A percentile compares a stretch with the other conserved stretches of the same genome.
These are phyloP conservation scores for Stephania cephalantha DNA, from an alignment of 164 flowering plant genomes.

Conservation along the genomic window DNA sequence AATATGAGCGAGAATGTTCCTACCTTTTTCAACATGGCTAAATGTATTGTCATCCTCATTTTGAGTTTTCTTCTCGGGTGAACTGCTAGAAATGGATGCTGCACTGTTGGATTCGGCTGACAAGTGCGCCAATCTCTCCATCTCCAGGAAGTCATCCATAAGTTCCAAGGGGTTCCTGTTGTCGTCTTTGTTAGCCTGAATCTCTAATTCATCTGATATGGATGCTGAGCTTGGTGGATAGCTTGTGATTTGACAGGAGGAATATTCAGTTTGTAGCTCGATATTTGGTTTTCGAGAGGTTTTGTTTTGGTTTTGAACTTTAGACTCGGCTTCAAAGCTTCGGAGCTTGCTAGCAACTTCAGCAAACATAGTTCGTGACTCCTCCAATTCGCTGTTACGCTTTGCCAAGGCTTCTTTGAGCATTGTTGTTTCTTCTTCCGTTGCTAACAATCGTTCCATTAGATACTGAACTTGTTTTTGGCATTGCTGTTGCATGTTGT, in stretches of 20 bases:
- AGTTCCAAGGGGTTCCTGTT: conserved; percentile 52
- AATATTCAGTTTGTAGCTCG: conserved; percentile 36
- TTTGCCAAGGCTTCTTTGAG: conserved; percentile 92
- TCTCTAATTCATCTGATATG: conserved; percentile 88
- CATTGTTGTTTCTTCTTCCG: conserved; percentile 98
- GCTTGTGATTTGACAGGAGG: conserved; percentile 45
- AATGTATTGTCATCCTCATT: conserved; percentile 12
- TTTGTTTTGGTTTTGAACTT: conserved; percentile 31
- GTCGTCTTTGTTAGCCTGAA: conserved; percentile 58
- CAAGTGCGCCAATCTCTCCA: conserved; percentile 85
- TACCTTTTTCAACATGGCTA: conserved; percentile 17
- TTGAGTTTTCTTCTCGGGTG: conserved; percentile 23
- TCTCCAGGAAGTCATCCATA: conserved; percentile 97
- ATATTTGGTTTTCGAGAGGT: conserved; percentile 28
- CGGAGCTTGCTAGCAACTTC: conserved; percentile 73
- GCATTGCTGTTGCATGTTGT: conserved; percentile 48
- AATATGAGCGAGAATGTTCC: conserved; percentile 17
- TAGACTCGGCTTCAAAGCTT: conserved; percentile 62
- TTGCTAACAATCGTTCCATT: conserved; percentile 63
- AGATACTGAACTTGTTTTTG: conserved; percentile 80
- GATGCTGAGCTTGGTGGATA: conserved; percentile 74
- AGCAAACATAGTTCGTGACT: conserved; percentile 76
- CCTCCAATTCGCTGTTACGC: conserved; percentile 79
- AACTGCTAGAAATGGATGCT: conserved; percentile 24
- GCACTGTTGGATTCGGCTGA: conserved; percentile 45